Evolutionary conservation across 805 yeast species (phyloP).

Genomic region (Nakazawaea wyomingensis): DNA sequence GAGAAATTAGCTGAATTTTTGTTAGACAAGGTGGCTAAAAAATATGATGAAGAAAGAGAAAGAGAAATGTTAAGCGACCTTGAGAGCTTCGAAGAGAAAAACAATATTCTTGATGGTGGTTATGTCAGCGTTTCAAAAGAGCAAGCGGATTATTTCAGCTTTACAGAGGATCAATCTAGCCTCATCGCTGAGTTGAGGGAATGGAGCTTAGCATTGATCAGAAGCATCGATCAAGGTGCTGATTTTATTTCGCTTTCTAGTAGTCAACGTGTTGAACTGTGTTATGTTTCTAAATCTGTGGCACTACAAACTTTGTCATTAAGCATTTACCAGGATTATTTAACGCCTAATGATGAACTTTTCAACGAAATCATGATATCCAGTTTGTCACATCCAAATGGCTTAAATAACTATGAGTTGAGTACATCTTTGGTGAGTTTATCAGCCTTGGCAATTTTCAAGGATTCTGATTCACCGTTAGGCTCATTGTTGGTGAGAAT

Average conservation of each 20-base stretch:
- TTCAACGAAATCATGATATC: slow-evolving; percentile 1
- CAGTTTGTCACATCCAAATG: slow-evolving; percentile 10
- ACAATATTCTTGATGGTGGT: neutral
- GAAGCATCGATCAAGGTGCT: slow-evolving; percentile 51
- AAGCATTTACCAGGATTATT: slow-evolving; percentile 5
- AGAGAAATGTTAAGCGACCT: slow-evolving; percentile 7
- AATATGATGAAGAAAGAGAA: slow-evolving; percentile 3
- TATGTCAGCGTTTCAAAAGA: slow-evolving; percentile 1
- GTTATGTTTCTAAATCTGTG: slow-evolving; percentile 48
- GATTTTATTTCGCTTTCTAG: slow-evolving; percentile 50
- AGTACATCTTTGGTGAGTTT: slow-evolving; percentile 8
- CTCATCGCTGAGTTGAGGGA: slow-evolving; percentile 13
- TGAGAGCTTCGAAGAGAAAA: slow-evolving; percentile 1
- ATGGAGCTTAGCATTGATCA: slow-evolving; percentile 27
- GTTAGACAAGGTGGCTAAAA: slow-evolving; percentile 1
- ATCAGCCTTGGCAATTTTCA: slow-evolving; percentile 7
- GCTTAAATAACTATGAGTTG: slow-evolving; percentile 7
- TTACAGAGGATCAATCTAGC: neutral
- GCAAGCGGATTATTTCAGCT: neutral
- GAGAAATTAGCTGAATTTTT: slow-evolving; percentile 1
- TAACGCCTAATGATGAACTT: slow-evolving; percentile 3
- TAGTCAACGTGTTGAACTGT: slow-evolving; percentile 39
- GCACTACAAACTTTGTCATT: slow-evolving; percentile 49
- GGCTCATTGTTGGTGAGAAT: slow-evolving; percentile 14
- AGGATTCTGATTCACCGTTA: slow-evolving; percentile 3